Evolutionary conservation across 208 protist species (phyloP).

Genomic region (Wallacemonas sp.): DNA sequence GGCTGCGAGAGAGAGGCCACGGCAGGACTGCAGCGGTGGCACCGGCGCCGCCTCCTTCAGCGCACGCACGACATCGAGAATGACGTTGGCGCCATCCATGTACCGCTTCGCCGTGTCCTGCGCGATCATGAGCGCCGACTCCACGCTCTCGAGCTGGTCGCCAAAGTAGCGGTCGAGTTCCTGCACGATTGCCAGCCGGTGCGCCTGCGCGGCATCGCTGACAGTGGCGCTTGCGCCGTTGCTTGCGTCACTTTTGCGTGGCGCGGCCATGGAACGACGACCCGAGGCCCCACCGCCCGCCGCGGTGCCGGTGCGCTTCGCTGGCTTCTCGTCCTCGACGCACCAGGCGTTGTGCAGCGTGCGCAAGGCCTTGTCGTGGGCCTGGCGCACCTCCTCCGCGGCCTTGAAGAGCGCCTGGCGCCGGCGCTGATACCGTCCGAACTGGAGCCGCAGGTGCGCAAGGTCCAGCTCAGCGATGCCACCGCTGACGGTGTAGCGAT

Average conservation of each 20-base stretch:
- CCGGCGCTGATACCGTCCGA: constrained; percentile 63
- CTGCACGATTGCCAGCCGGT: constrained; percentile 19
- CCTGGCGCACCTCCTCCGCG: constrained; percentile 27
- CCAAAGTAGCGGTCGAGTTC: constrained; percentile 25
- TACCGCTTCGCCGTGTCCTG: constrained; percentile 56
- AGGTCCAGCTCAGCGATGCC: constrained; percentile 48
- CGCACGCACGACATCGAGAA: constrained; percentile 55
- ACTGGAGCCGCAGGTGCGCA: constrained; percentile 64
- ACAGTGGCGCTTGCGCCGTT: neutral
- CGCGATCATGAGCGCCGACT: constrained; percentile 28
- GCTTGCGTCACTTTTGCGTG: constrained; percentile 11
- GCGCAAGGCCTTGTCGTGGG: constrained; percentile 40
- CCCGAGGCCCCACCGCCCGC: constrained; percentile 1
- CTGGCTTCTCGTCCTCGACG: constrained; percentile 52
- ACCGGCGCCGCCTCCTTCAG: constrained; percentile 41
- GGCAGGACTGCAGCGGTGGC: constrained; percentile 39
- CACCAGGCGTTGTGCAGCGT: constrained; percentile 49
- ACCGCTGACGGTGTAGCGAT: constrained; percentile 10
- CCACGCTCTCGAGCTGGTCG: constrained; percentile 17
- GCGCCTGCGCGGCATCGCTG: constrained; percentile 22
- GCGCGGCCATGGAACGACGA: constrained; percentile 6
- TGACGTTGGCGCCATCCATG: constrained; percentile 65
- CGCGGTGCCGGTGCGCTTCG: constrained; percentile 23
- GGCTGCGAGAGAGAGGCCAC: constrained; percentile 68
- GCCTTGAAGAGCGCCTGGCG: constrained; percentile 46